Conservation (phyloP, 2,329 filamentous ascomycete genomes). For the Colletotrichum tropicale region DNA sequence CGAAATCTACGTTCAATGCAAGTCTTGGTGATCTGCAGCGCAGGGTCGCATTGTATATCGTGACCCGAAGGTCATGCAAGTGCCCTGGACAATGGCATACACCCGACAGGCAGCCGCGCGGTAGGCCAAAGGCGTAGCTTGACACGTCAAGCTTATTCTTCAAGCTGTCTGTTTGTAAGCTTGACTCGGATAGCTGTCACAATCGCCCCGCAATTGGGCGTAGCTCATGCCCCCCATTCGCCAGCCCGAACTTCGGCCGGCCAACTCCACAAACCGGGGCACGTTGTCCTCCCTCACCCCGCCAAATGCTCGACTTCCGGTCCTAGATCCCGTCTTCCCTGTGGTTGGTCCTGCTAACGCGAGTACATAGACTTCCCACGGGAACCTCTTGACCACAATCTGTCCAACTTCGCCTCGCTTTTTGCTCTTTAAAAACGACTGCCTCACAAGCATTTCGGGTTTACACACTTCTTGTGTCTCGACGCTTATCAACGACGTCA, state of each 20-base stretch:
- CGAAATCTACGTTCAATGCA: neutral
- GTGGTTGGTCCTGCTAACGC: neutral
- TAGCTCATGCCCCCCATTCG: neutral
- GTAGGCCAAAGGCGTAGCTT: neutral
- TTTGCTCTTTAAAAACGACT: neutral
- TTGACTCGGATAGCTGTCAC: neutral
- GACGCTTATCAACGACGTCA: neutral
- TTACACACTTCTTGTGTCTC: neutral
- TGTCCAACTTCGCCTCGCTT: neutral
- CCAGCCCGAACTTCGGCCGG: slow-evolving; percentile 6
- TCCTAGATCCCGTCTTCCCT: neutral
- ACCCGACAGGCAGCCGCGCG: neutral
- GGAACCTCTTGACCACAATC: neutral
- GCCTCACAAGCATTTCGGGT: neutral
- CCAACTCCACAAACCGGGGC: slow-evolving; percentile 13
- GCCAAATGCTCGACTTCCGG: neutral
- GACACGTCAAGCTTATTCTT: neutral
- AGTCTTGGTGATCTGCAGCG: neutral
- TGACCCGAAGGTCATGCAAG: neutral
- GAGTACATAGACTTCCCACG: neutral
- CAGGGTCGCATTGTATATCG: neutral
- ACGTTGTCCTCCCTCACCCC: neutral
- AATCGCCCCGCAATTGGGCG: neutral
- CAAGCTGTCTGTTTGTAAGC: neutral
- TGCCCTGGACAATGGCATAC: neutral